These are phyloP conservation scores for Trypanosoma lewisi DNA, from an alignment of 208 protist species.

Conservation along the genomic window DNA sequence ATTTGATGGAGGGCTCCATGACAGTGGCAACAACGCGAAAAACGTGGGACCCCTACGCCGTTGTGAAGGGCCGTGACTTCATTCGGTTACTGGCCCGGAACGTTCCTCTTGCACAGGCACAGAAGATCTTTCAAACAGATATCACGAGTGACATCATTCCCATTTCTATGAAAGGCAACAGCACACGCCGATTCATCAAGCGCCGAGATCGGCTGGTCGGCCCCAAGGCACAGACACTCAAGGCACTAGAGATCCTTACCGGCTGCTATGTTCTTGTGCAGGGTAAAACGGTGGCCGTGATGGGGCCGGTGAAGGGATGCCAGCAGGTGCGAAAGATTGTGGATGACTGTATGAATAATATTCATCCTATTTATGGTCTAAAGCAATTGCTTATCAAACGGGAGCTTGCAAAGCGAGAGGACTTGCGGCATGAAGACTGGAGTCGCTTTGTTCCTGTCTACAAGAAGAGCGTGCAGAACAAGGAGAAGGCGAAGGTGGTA, in stretches of 20 bases:
- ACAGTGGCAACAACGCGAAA: slow-evolving; percentile 97
- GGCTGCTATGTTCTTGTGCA: slow-evolving; percentile 99
- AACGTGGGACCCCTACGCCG: slow-evolving; percentile 98
- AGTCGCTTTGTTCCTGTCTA: slow-evolving; percentile 98
- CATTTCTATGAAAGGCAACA: slow-evolving; percentile 94
- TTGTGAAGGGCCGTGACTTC: slow-evolving; percentile 98
- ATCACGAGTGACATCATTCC: slow-evolving; percentile 98
- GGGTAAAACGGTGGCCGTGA: slow-evolving; percentile 96
- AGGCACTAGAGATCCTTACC: slow-evolving; percentile 98
- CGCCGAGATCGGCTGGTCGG: slow-evolving; percentile 98
- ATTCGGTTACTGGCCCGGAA: slow-evolving; percentile 97
- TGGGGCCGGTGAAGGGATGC: slow-evolving; percentile 96
- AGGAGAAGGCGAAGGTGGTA: slow-evolving; percentile 88
- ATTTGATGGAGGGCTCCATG: slow-evolving; percentile 97
- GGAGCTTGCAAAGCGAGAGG: slow-evolving; percentile 96
- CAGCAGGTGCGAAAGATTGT: slow-evolving; percentile 97
- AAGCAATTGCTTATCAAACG: slow-evolving; percentile 99
- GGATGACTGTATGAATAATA: slow-evolving; percentile 99
- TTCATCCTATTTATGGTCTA: slow-evolving; percentile 99
- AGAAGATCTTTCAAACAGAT: slow-evolving; percentile 97
- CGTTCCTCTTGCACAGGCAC: slow-evolving; percentile 95
- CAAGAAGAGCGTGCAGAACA: slow-evolving; percentile 88
- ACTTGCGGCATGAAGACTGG: slow-evolving; percentile 97
- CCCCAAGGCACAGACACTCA: slow-evolving; percentile 97
- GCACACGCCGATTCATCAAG: slow-evolving; percentile 98